phyloP scores from a whole-genome alignment of 495 filamentous ascomycete genomes.

The Trichocladium antarcticum region DNA sequence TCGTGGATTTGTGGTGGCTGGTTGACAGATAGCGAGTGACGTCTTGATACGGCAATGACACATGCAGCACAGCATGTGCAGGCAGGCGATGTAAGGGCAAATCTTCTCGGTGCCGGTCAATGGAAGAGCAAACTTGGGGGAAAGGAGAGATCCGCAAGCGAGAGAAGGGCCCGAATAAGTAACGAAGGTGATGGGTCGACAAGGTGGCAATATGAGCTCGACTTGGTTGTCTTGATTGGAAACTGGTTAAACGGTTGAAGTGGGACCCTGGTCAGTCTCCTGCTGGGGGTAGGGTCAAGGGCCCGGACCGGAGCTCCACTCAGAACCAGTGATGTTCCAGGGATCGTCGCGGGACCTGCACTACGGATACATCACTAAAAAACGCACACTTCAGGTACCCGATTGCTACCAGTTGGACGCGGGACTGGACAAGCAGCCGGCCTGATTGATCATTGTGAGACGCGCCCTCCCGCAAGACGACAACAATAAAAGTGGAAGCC shows the following conservation, averaged over 20 bases:
- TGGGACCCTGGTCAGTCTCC: conserved; percentile 16
- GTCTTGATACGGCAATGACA: conserved; percentile 6
- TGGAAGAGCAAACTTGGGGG: conserved; percentile 5
- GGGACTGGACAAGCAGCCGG: conserved; percentile 10
- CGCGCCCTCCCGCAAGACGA: background rate
- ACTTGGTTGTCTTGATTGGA: conserved; percentile 16
- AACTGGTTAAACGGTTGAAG: conserved; percentile 27
- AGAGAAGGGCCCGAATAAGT: conserved; percentile 13
- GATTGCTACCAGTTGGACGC: background rate
- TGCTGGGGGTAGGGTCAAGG: conserved; percentile 10
- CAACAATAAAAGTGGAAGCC: conserved; percentile 1
- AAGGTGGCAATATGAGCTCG: conserved; percentile 16
- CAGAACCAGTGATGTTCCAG: conserved; percentile 14
- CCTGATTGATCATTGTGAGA: conserved; percentile 3
- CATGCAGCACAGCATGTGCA: too few relatives aligned
- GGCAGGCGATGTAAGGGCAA: background rate
- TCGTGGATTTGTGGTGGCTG: conserved; percentile 15
- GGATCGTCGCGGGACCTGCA: conserved; percentile 11
- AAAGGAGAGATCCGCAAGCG: conserved; percentile 3
- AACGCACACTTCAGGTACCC: background rate
- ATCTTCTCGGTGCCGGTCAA: background rate
- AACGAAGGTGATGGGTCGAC: conserved; percentile 4
- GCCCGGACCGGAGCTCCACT: conserved; percentile 7
- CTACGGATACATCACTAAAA: background rate
- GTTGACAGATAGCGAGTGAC: conserved; percentile 5